These are phyloP conservation scores for Malus fusca DNA, from an alignment of 306 rosid genomes.

Conservation along the genomic window DNA sequence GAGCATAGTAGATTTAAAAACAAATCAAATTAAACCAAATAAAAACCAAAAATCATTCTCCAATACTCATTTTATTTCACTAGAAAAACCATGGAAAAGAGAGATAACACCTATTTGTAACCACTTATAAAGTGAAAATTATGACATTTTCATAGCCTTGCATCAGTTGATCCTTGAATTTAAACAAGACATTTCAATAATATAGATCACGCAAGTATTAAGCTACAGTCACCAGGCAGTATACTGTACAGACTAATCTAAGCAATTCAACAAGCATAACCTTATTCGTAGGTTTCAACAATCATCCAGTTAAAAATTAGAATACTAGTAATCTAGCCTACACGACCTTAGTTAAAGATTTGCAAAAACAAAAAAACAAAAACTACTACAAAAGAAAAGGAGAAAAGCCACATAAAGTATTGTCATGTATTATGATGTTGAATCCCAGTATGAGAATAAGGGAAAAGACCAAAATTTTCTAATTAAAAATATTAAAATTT, in stretches of 20 bases:
- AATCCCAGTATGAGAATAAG: conserved; percentile 33
- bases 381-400: not conserved
- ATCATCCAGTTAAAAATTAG: not conserved
- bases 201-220: not conserved
- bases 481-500: not conserved
- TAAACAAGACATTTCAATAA: too few relatives aligned
- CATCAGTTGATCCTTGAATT: not conserved
- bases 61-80: not conserved
- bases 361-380: not conserved
- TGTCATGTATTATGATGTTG: not conserved
- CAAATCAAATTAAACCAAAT: not conserved
- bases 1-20: not conserved
- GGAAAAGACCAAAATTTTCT: not conserved
- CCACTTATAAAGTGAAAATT: not conserved
- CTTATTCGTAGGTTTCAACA: too few relatives aligned
- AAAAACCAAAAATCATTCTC: not conserved
- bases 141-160: not conserved
- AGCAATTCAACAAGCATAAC: not conserved
- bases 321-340: too few relatives aligned
- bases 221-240: not conserved
- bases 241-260: not conserved
- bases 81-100: not conserved
- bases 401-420: not conserved
- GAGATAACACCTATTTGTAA: not conserved
- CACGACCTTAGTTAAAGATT: not conserved